Conservation (phyloP, 208 protist species). For the Wallacemonas sp. region DNA sequence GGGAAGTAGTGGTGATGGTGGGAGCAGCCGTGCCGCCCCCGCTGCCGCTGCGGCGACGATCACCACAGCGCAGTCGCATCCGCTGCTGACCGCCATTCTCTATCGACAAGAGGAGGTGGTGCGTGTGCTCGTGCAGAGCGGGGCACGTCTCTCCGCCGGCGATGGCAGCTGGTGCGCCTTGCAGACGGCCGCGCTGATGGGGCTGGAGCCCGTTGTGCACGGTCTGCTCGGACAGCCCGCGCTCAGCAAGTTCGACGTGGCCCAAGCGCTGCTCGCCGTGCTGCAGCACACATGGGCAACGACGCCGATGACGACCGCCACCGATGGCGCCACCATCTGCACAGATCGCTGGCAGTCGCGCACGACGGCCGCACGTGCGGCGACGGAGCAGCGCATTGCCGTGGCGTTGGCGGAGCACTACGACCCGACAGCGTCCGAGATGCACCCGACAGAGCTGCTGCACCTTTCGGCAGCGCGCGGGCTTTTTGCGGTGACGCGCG, state of each 20-base stretch:
- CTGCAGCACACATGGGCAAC: slow-evolving; percentile 25
- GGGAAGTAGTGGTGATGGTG: no score
- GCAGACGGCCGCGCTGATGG: slow-evolving; percentile 34
- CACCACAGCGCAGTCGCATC: slow-evolving; percentile 17
- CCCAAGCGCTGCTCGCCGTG: slow-evolving; percentile 32
- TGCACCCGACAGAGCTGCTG: slow-evolving; percentile 67
- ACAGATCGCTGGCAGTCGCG: not conserved
- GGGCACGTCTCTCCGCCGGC: slow-evolving; percentile 29
- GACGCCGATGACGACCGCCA: not conserved
- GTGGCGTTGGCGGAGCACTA: slow-evolving; percentile 36
- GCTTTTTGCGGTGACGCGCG: slow-evolving; percentile 43
- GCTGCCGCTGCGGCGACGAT: no score
- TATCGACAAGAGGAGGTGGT: slow-evolving; percentile 43
- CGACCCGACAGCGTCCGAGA: slow-evolving; percentile 33
- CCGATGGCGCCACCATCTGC: not conserved
- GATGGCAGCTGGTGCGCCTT: slow-evolving; percentile 56
- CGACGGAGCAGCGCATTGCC: slow-evolving; percentile 24
- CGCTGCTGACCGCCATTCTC: slow-evolving; percentile 45
- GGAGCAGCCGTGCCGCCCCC: no score
- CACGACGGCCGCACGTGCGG: slow-evolving; percentile 12
- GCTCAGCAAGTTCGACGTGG: slow-evolving; percentile 37
- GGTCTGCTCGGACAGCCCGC: slow-evolving; percentile 42
- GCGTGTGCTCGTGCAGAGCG: slow-evolving; percentile 40
- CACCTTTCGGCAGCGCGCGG: slow-evolving; percentile 58
- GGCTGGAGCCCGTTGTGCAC: slow-evolving; percentile 45